Base-by-base conservation (phyloP, 257 asterid genomes). In the Lycium ferocissimum region DNA sequence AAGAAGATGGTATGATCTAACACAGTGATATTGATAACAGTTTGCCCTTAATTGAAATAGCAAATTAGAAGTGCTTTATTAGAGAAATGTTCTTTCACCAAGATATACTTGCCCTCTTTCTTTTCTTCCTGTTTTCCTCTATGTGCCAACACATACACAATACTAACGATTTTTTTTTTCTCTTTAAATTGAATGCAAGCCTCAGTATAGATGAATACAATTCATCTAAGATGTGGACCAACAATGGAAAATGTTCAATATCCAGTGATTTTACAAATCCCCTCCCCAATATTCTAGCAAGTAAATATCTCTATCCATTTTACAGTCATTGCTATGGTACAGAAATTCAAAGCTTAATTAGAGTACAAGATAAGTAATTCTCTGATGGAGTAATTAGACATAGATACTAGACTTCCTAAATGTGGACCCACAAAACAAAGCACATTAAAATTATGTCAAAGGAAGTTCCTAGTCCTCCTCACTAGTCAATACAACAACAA, bases 191-290 rank as follows among this genome's bases (percentile, higher is more conserved):
- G 80, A 20, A 18, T 14, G 40, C 57, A 71, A 17, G 79, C 22
- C 79, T 40, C 79, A 40, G 17, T n/a, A 70, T 40, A 38, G 76
- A 37, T 69, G 76, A 37, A 69, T 69, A 40, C 14, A 69, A 70
- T 18, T 40, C 79, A 40, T 71, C 17, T 40, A 71, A 45, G 35
- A 71, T 71, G 56, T 71, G 56, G 79, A 43, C 56, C 80, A 72
- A 72, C 17, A 18, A 18, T 0, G 26, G 57, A 47, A 71, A 71
- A 71, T 9, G 79, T 71, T 11, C 51, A 71, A 18, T 17, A 1
- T 71, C 71, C 9, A 71, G 56, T 71, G 56, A 71, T 71, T 71
- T 43, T 20, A 71, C 6, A 71, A 71, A 65, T 14, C 26, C 33
- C 12, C 22, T 13, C 26, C 15, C 79, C 15, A 71, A 43, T 71